Conservation (phyloP, 2,329 filamentous ascomycete genomes). For the Colletotrichum spaethianum region DNA sequence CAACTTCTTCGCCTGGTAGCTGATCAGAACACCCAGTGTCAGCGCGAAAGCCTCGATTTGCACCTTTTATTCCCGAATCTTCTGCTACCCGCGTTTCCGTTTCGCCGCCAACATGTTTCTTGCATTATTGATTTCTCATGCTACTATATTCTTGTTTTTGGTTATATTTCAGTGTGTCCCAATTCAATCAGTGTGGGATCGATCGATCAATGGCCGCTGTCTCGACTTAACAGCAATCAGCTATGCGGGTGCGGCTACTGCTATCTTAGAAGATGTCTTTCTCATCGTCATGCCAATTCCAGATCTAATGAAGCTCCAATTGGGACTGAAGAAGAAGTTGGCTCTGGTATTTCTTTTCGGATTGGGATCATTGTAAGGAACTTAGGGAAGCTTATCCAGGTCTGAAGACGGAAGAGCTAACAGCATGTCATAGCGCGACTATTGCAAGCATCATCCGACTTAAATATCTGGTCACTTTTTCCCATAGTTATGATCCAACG, state of each 20-base stretch:
- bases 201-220: neutral
- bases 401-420: neutral
- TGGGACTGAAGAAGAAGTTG: neutral
- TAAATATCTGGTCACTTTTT: slow-evolving; percentile 36
- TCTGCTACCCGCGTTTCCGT: slow-evolving; percentile 17
- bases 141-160: neutral
- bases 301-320: neutral
- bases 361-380: neutral
- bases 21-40: slow-evolving; percentile 5
- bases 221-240: neutral
- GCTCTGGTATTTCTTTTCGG: neutral
- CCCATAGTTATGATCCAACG: slow-evolving; percentile 25
- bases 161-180: neutral
- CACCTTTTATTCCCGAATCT: slow-evolving; percentile 44
- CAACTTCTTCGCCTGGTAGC: neutral
- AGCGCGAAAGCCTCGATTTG: slow-evolving; percentile 46
- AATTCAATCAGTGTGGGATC: neutral
- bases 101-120: neutral
- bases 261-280: neutral
- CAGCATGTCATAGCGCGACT: slow-evolving; percentile 30
- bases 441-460: slow-evolving; percentile 42
- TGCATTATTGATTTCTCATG: neutral
- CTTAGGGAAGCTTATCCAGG: neutral
- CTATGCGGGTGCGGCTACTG: neutral
- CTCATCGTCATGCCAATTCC: neutral